A percentile compares a stretch with the other conserved stretches of the same genome.
phyloP scores from a whole-genome alignment of 148 eudicot species.

The Silene uniflora region DNA sequence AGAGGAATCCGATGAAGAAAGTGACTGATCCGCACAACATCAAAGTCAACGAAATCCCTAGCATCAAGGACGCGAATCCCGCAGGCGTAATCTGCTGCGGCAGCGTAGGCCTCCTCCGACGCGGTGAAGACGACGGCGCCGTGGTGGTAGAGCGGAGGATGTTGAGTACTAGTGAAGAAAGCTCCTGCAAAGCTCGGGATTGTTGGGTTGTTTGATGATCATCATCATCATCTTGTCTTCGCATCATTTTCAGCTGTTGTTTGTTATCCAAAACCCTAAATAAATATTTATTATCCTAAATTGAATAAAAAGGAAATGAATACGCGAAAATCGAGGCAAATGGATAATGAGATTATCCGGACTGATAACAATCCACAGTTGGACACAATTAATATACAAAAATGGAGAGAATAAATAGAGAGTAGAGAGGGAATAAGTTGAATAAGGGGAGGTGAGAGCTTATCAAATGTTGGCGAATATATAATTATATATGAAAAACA shows the following conservation, averaged over 20 bases:
- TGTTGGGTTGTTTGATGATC: slow-evolving; percentile 30
- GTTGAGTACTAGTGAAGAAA: slow-evolving; percentile 58
- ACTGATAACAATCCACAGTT: too few species aligned
- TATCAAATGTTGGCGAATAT: slow-evolving; percentile 9
- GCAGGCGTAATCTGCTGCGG: slow-evolving; percentile 67
- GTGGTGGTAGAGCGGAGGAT: slow-evolving; percentile 40
- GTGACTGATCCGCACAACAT: slow-evolving; percentile 96
- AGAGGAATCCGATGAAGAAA: slow-evolving; percentile 76
- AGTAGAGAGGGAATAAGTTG: neutral
- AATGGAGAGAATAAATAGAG: neutral
- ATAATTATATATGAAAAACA: too few species aligned
- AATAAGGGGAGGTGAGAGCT: neutral
- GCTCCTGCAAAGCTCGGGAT: slow-evolving; percentile 59
- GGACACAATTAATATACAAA: too few species aligned
- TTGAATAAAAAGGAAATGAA: neutral
- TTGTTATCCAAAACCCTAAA: neutral
- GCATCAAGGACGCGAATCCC: slow-evolving; percentile 83
- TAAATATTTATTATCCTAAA: too few species aligned
- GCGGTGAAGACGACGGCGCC: neutral
- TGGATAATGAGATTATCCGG: slow-evolving; percentile 20
- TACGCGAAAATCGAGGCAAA: slow-evolving; percentile 18
- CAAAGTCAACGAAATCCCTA: slow-evolving; percentile 75
- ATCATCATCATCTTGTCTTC: slow-evolving; percentile 27
- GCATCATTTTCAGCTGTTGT: slow-evolving; percentile 37
- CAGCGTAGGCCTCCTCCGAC: slow-evolving; percentile 20